Conservation (phyloP, 768 basidiomycete species). For the Lactarius pseudohatsudake region DNA sequence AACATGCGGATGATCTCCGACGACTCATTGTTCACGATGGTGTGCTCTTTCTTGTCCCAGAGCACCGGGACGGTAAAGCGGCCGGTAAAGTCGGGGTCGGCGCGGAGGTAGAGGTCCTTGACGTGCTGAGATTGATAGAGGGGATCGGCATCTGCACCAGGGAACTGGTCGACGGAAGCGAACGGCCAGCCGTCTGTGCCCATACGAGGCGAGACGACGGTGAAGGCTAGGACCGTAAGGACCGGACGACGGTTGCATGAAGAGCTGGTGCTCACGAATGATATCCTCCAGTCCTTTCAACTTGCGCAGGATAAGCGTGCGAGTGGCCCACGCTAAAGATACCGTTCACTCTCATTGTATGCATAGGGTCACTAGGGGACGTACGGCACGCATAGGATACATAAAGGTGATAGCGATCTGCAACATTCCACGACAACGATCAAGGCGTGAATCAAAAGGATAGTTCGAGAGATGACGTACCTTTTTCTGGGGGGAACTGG, state of each 20-base stretch:
- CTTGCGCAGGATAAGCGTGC: constrained; percentile 84
- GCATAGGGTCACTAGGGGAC: constrained; percentile 31
- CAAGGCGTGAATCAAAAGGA: background rate
- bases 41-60: constrained; percentile 87
- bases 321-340: constrained; percentile 82
- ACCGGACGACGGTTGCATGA: background rate
- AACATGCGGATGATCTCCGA: constrained; percentile 94
- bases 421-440: background rate
- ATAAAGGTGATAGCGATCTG: constrained; percentile 90
- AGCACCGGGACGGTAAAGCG: constrained; percentile 87
- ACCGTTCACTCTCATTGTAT: background rate
- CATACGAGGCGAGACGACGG: constrained; percentile 85
- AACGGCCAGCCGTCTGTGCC: constrained; percentile 87
- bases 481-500: constrained; percentile 71
- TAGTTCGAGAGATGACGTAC: constrained; percentile 42
- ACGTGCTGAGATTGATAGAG: constrained; percentile 67
- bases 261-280: constrained; percentile 55
- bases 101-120: constrained; percentile 82
- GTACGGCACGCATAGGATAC: constrained; percentile 84
- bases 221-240: constrained; percentile 53
- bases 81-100: constrained; percentile 68
- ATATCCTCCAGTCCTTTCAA: constrained; percentile 89
- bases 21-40: constrained; percentile 95
- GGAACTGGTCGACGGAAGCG: constrained; percentile 62
- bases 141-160: constrained; percentile 75